Conservation (phyloP, 108 stramenopile species). For the Pseudonitzschia pungens region DNA sequence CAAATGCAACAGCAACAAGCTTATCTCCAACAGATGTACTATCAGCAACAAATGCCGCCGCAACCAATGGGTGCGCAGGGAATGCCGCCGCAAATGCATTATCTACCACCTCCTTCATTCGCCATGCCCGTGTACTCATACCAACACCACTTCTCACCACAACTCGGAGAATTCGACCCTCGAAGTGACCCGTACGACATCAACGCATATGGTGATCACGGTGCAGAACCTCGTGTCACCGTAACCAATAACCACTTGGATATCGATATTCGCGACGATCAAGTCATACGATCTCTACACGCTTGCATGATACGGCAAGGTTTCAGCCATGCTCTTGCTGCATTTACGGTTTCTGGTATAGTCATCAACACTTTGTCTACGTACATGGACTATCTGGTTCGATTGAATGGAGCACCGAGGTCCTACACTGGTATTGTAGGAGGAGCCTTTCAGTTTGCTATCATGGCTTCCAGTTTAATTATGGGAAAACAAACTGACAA, state of each 20-base stretch:
- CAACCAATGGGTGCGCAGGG: slow-evolving; percentile 1
- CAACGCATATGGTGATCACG: slow-evolving; percentile 43
- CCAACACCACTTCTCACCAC: slow-evolving; percentile 17
- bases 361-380: slow-evolving; percentile 81
- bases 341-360: slow-evolving; percentile 74
- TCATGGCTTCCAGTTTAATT: slow-evolving; percentile 74
- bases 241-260: slow-evolving; percentile 77
- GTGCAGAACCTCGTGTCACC: slow-evolving; percentile 75
- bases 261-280: slow-evolving; percentile 88
- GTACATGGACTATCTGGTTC: slow-evolving; percentile 78
- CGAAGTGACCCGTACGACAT: slow-evolving; percentile 11
- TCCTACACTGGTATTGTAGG: slow-evolving; percentile 78
- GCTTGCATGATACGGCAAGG: slow-evolving; percentile 81
- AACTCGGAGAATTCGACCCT: slow-evolving; percentile 22
- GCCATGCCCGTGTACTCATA: slow-evolving; percentile 20
- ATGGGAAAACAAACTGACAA: slow-evolving; percentile 60
- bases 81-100: slow-evolving; percentile 18
- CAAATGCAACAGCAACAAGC: slow-evolving; percentile 27
- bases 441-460: slow-evolving; percentile 69
- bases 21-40: slow-evolving; percentile 11
- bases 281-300: slow-evolving; percentile 67
- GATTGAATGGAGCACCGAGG: slow-evolving; percentile 75
- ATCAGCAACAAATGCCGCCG: not conserved
- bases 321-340: slow-evolving; percentile 73
- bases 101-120: slow-evolving; percentile 16